Evolutionary conservation across 2,329 filamentous ascomycete species (phyloP).

Genomic region (Dactylellina sp.): DNA sequence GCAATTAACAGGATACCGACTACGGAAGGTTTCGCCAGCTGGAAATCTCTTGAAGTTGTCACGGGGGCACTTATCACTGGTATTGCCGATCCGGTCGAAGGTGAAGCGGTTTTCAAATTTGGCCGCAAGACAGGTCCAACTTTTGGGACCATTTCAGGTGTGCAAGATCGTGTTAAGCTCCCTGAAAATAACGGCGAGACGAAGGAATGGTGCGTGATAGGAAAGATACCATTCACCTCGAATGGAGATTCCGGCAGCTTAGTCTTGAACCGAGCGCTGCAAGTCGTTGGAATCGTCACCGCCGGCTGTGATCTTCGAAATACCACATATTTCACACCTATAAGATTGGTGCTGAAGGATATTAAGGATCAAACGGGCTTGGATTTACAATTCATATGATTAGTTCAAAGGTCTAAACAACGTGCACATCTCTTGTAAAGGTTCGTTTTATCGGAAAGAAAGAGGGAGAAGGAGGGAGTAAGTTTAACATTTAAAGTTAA

Average conservation of each 20-base stretch:
- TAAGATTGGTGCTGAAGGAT: slow-evolving; percentile 23
- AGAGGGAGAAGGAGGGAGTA: too few relatives aligned
- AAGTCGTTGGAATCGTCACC: slow-evolving; percentile 28
- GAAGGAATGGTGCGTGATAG: slow-evolving; percentile 16
- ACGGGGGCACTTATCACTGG: slow-evolving; percentile 3
- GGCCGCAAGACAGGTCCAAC: slow-evolving; percentile 19
- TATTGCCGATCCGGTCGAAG: slow-evolving; percentile 31
- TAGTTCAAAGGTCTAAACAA: slow-evolving; percentile 1
- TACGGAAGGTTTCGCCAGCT: background rate
- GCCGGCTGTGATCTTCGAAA: slow-evolving; percentile 8
- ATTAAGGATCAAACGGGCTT: slow-evolving; percentile 5
- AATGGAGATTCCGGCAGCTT: slow-evolving; percentile 27
- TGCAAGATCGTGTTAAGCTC: slow-evolving; percentile 6
- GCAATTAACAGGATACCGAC: slow-evolving; percentile 1
- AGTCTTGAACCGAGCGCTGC: slow-evolving; percentile 16
- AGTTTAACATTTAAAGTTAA: too few relatives aligned
- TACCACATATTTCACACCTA: slow-evolving; percentile 21
- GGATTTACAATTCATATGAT: background rate
- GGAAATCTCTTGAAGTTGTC: slow-evolving; percentile 6
- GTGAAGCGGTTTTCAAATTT: slow-evolving; percentile 18
- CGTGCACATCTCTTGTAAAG: too few relatives aligned
- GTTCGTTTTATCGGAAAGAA: too few relatives aligned
- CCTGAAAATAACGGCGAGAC: slow-evolving; percentile 14
- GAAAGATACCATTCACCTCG: slow-evolving; percentile 10
- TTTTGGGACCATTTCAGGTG: slow-evolving; percentile 12